A percentile compares a stretch with the other conserved stretches of the same genome.
Conservation (phyloP, 108 stramenopile genomes). For the Cyclotella kingstonii region DNA sequence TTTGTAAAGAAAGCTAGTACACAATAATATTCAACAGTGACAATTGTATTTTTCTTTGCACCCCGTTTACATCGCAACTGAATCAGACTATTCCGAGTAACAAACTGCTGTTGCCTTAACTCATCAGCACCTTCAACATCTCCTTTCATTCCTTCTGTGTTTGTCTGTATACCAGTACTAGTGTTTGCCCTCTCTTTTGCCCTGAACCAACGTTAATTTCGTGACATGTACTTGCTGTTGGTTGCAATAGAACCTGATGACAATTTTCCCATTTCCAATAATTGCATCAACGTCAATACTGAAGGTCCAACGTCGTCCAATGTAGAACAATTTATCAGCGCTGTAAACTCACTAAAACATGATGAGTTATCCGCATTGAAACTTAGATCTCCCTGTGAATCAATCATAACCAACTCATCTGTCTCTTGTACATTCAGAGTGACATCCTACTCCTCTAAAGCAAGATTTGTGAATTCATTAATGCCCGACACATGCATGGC, state of each 20-base stretch:
- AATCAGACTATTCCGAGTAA: not conserved
- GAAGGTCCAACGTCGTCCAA: not conserved
- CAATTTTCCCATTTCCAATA: not conserved
- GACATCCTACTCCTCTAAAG: no score
- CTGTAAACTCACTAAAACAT: no score
- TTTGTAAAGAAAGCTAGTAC: conserved; percentile 7
- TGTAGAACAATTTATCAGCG: not conserved
- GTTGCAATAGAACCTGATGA: not conserved
- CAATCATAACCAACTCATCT: no score
- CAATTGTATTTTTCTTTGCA: not conserved
- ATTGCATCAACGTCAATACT: not conserved
- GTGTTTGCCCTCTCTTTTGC: not conserved
- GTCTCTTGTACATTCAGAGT: no score
- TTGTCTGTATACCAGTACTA: not conserved
- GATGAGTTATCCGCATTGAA: no score
- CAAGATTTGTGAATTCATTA: no score
- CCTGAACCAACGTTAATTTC: not conserved
- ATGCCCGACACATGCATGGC: no score
- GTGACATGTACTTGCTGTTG: not conserved
- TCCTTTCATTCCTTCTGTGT: not conserved
- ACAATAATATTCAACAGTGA: conserved; percentile 2
- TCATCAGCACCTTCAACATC: not conserved
- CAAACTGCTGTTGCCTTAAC: not conserved
- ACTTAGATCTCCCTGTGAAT: no score
- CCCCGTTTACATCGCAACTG: not conserved